Evolutionary conservation across 2,329 filamentous ascomycete genomes (phyloP).

Genomic region (Kalmusia sp.): DNA sequence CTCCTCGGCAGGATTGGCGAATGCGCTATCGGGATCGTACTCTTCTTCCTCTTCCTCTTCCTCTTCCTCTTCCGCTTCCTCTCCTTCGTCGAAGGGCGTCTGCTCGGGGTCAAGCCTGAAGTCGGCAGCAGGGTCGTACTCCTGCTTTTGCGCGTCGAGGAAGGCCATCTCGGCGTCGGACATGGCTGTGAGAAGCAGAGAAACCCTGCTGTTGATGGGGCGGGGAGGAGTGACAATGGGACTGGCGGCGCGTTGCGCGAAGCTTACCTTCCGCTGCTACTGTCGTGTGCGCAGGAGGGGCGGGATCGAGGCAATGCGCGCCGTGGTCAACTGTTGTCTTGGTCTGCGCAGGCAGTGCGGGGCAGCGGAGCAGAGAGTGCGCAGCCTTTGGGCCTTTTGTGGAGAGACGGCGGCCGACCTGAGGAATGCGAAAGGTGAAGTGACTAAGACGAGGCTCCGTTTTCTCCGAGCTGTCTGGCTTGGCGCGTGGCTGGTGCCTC

Average conservation of each 20-base stretch:
- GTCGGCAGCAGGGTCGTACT: constrained; percentile 49
- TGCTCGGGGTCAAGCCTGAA: constrained; percentile 52
- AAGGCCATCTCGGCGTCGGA: constrained; percentile 62
- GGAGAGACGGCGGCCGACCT: background rate
- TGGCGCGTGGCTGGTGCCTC: constrained; percentile 18
- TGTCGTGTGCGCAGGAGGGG: constrained; percentile 4
- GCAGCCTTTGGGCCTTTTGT: constrained; percentile 10
- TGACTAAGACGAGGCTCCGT: constrained; percentile 1
- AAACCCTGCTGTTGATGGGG: constrained; percentile 15
- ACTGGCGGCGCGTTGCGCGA: constrained; percentile 12
- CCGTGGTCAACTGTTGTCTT: constrained; percentile 4
- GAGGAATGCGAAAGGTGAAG: constrained; percentile 8
- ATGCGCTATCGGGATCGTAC: constrained; percentile 47
- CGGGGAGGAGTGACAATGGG: constrained; percentile 17
- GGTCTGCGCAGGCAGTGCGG: constrained; percentile 18
- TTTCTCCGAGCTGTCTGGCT: constrained; percentile 1
- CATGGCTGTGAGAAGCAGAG: constrained; percentile 45
- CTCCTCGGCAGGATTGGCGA: constrained; percentile 22
- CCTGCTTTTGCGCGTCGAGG: constrained; percentile 56
- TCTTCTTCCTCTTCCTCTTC: constrained; percentile 48
- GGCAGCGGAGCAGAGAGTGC: constrained; percentile 1
- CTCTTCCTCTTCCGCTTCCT: constrained; percentile 46
- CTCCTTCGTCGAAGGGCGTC: constrained; percentile 44
- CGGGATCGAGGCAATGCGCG: background rate
- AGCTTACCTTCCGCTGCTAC: constrained; percentile 4